Percentiles rank a stretch among this genome's conserved stretches.
These are phyloP conservation scores for Yarrowia divulgata DNA, from an alignment of 805 yeast species.

Conservation along the genomic window DNA sequence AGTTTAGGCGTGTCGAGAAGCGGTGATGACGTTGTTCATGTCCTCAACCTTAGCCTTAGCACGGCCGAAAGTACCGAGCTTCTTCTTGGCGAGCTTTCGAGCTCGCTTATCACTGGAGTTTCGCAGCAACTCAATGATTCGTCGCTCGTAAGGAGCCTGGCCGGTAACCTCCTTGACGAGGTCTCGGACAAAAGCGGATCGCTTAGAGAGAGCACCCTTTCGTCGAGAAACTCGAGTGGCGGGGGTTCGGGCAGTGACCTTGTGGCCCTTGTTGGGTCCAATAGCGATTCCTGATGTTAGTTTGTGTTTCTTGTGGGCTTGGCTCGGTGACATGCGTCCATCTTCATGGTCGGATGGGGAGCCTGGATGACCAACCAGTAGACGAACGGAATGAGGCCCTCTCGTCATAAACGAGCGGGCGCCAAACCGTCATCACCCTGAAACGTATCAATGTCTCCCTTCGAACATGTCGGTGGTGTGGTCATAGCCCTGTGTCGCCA, in stretches of 20 bases:
- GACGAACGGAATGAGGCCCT: not conserved
- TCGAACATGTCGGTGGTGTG: not conserved
- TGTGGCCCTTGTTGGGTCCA: conserved; percentile 99
- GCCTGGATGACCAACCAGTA: not conserved
- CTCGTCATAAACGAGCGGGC: too few species aligned
- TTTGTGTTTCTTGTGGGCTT: not conserved
- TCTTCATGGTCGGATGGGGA: not conserved
- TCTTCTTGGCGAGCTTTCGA: conserved; percentile 99
- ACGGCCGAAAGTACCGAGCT: conserved; percentile 98
- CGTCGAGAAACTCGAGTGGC: conserved; percentile 92
- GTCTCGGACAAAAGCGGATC: conserved; percentile 94
- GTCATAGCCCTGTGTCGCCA: not conserved
- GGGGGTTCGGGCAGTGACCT: conserved; percentile 83
- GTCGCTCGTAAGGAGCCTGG: conserved; percentile 99
- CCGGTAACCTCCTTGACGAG: conserved; percentile 97
- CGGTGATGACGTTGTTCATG: conserved; percentile 94
- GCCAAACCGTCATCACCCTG: not conserved
- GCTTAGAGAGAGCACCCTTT: conserved; percentile 96
- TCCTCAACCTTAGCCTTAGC: conserved; percentile 99
- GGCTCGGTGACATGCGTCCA: not conserved
- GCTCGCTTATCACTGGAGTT: conserved; percentile 99
- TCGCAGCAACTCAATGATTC: conserved; percentile 98
- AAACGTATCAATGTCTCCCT: not conserved
- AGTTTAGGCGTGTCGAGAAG: conserved; percentile 67
- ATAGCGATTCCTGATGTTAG: conserved; percentile 76